A percentile compares a stretch with the other conserved stretches of the same genome.
phyloP scores from a whole-genome alignment of 305 asterid genomes.

The Fraxinus dipetala region DNA sequence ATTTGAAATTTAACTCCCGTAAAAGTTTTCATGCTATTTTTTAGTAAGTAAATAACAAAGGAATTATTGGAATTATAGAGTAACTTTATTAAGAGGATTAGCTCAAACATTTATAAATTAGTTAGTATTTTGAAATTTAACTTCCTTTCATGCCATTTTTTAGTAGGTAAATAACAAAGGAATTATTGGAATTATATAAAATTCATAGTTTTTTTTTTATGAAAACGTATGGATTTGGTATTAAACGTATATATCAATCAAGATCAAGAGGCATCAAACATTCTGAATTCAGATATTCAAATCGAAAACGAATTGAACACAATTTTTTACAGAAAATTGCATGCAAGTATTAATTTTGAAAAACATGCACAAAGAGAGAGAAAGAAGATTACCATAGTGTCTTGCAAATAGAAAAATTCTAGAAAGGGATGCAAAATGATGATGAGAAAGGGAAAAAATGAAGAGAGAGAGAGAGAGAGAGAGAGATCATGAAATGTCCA shows the following conservation, averaged over 20 bases:
- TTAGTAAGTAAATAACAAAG: background rate
- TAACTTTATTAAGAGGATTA: background rate
- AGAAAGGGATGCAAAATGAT: background rate
- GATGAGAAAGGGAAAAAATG: background rate
- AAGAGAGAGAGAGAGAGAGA: slow-evolving; percentile 11
- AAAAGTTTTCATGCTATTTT: no score
- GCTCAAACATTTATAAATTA: no score
- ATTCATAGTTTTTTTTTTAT: no score
- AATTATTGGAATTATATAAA: background rate
- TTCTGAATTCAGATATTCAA: background rate
- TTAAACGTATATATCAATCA: background rate
- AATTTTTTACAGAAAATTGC: background rate
- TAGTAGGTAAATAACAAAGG: background rate
- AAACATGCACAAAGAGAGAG: background rate
- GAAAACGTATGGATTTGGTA: background rate
- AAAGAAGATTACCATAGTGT: slow-evolving; percentile 19
- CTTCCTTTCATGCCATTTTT: background rate
- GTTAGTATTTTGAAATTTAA: background rate
- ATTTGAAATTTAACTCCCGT: no score
- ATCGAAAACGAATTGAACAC: background rate
- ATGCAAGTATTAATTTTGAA: background rate
- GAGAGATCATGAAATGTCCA: slow-evolving; percentile 24
- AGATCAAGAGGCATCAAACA: background rate
- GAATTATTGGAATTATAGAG: background rate
- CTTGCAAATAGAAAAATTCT: background rate